Evolutionary conservation across 768 basidiomycete genomes (phyloP), one percentile per base, ranked within the genome.

Genomic region (Auriscalpium orientale): DNA sequence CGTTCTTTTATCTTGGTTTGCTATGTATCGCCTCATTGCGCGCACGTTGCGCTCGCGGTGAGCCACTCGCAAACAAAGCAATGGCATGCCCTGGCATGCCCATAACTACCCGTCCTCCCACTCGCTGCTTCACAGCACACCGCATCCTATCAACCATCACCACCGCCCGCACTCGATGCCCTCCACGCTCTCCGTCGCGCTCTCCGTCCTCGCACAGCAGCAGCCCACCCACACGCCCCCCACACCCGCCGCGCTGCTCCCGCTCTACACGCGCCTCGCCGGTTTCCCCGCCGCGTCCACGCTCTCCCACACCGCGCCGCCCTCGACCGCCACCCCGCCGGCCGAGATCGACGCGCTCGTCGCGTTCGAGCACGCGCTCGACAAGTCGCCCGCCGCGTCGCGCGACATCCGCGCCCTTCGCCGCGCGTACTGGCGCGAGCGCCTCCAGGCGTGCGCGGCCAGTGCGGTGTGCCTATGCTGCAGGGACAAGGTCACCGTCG

Each of bases 301-400:
- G 11, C 33, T 12, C 49, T n/a, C 49, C 33, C 46, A 47, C 16
- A 20, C 49, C 49, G 18, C 18, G 21, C 12, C 22, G 18, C 18
- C 8, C 15, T 20, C 46, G 8, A 20, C 7, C 47, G n/a, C 22
- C 47, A 16, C 33, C 33, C 16, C 20, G 9, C 18, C 13, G 15
- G 40, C 40, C 15, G 18, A 43, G 15, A 18, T 15, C 18, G 49
- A 50, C 49, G 49, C 49, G 12, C 49, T 50, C 10, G 8, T 3
- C 28, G 49, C 49, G 33, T 50, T 50, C 49, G 49, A 50, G 18
- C 49, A 50, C 49, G 49, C 49, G 28, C 49, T 50, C 49, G 49
- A 50, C 6, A 50, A 50, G 34, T 33, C 28, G 33, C 49, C 49
- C 35, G 33, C 49, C 12, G 49, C 33, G 11, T 35, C 33, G 33